Evolutionary conservation across 768 basidiomycete genomes (phyloP), one percentile per base, ranked within the genome.

Genomic region (Rhodotorula toruloides): DNA sequence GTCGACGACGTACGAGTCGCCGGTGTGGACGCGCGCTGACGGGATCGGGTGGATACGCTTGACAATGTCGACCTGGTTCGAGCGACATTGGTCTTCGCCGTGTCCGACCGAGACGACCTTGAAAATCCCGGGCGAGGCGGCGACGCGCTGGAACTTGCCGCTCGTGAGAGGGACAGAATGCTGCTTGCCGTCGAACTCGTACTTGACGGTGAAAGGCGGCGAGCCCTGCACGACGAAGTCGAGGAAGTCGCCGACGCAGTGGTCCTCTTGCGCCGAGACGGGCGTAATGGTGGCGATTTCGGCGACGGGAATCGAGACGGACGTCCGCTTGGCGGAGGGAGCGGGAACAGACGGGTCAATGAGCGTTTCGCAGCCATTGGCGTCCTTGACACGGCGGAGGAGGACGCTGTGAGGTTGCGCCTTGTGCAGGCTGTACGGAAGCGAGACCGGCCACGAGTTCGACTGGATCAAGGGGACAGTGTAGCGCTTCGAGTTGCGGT

Each of bases 171-270:
- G 87, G 68, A 89, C 88, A 14, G 82, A 83, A 73, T 87, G 81
- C 25, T 82, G 76, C 76, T 87, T 89, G 56, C 86, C 86, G 65
- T 91, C 87, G 76, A 91, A 84, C 40, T 84, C 84, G 77, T 72
- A 90, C 88, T 86, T 86, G 58, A 97, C 84, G 7, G 84, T 87
- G 91, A 92, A 98, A 7, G 94, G 91, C 22, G 92, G 88, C 39
- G 85, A 88, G 49, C 96, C 96, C 77, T 96, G 91, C 22, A 99
- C 81, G 75, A 93, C 87, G 82, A 96, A 98, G 69, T 90, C 90
- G 14, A 89, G 82, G 36, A 85, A 81, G 65, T 97, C 91, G 14
- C 93, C 94, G 3, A 90, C 87, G 78, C 96, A 99, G 67, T 88
- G 86, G 74, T 98, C 87, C 71, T 82, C 82, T 62, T 85, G 82